Evolutionary conservation across 495 filamentous ascomycete genomes (phyloP), one percentile per base, ranked within the genome.

Genomic region (Haplographium delicatum): DNA sequence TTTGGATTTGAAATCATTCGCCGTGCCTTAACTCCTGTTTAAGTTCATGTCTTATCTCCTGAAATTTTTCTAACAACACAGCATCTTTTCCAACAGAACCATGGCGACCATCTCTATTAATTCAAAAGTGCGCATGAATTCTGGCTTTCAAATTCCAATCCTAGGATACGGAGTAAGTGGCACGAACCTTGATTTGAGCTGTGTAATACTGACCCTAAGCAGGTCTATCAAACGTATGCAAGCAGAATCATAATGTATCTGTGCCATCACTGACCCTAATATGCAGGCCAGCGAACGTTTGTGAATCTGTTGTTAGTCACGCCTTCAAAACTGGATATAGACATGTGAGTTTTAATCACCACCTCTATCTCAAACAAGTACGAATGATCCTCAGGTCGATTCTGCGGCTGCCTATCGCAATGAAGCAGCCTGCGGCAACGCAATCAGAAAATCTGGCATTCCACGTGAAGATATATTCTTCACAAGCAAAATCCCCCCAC

Each of bases 201-300:
- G 30, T 46, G 10, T 9, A 6, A 20, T 52, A 37, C 34, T 60
- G 1, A 55, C 30, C 16, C n/a, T 33, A 45, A 50, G 33, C 57
- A 86, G 84, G 82, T 89, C 39, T 89, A 83, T 59, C 82, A 88
- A 71, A 88, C 83, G 82, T 88, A 66, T 51, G 69, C 28, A 57
- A 54, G 25, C 44, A 2, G 39, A 8, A 19, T 10, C 20, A 9
- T 38, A 47, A 35, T 44, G 2, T 15, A 10, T 11, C 2, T 24
- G 6, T 43, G 11, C 22, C 26, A 13, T 27, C n/a, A 43, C 22
- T 43, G 16, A 43, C 20, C 18, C 26, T 10, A 1, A 23, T 25
- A 8, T 43, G 39, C 42, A 62, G 59, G 1, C 59, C 59, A 19
- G 37, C 78, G n/a, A 64, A 70, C 61, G 66, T 72, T 13, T 75